Evolutionary conservation across 352 stramenopile genomes (phyloP), one percentile per base, ranked within the genome.

Genomic region (Phytophthora colocasiae): DNA sequence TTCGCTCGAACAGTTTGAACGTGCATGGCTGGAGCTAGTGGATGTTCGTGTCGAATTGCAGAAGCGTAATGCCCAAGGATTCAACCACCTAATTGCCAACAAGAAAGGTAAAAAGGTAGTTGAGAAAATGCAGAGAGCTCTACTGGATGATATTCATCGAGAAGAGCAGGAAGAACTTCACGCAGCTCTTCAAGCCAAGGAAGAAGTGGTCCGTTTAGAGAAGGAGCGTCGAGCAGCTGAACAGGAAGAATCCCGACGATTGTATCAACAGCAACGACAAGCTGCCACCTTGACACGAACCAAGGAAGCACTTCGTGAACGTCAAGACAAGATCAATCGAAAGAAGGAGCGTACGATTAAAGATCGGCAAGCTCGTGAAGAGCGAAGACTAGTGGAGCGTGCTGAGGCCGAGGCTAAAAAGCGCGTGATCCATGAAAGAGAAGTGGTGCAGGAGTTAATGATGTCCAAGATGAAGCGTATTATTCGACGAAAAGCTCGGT

Each of bases 261-360:
- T 83, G 4, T 78, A 84, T 22, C 74, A 89, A 27, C 58, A 78
- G 29, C 80, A 91, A 56, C 81, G 80, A 0, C 75, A 85, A 4
- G 69, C 55, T 6, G 81, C 87, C 34, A 87, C 80, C 1, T 71
- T 55, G 4, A 89, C 69, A 10, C 62, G 85, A 27, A 93, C 85
- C 0, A 77, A 75, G 3, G 83, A 92, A 49, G 85, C 85, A 1
- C 48, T 92, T 15, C 73, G 77, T 4, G 85, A 91, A 48, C 79
- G 81, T 0, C 74, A 91, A 53, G 73, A 91, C 15, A 93, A 90
- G 43, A 89, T 89, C 5, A 40, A 74, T 4, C 69, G 78, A 41
- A 77, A 81, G 36, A 87, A 85, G 57, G 81, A 91, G 36, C 69
- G 83, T 6, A 69, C 76, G 36, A 66, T 91, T 22, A 88, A 87